Evolutionary conservation across 2,329 filamentous ascomycete genomes (phyloP), one percentile per base, ranked within the genome.

Genomic region (Thielaviopsis populi): DNA sequence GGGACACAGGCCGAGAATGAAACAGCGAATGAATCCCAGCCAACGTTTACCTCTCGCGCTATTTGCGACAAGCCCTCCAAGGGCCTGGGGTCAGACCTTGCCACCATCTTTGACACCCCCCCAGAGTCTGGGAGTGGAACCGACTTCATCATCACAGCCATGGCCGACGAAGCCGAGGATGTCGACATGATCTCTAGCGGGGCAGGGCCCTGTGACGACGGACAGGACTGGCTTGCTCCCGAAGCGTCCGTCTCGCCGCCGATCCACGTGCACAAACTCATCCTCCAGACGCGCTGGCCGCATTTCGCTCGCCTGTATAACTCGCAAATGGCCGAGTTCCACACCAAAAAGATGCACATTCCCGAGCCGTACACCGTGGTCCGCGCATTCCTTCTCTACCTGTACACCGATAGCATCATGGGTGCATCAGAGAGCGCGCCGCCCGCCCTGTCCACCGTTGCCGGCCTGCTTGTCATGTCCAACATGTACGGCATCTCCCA

Each of bases 401-500:
- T 99, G 0, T 99, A 99, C 74, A 96, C 94, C 0, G 94, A 99
- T 73, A 92, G 87, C 69, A 96, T 99, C 68, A 79, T 83, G 68
- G 75, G 78, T 50, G 74, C 13, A 10, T 37, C 53, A 13, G 53
- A 30, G 53, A 66, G 88, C 91, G 42, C 89, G 94, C 17, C 53
- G 75, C 82, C 83, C 0, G 81, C 86, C 59, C 82, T 96, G 22
- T 83, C 86, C 37, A 91, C 96, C 69, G 91, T 97, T 15, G 92
- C 94, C 0, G 92, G 94, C 8, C 84, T 99, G 74, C 81, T 99
- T 2, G 92, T 99, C 68, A 95, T 99, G 89, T 91, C 91, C 53
- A 96, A 97, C 73, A 89, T 97, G 58, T 99, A 99, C 76, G 92
- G 96, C 71, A 95, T 99, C 77, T 91, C 91, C 1, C 90, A 94